These are phyloP conservation scores for Corchorus capsularis DNA, from an alignment of 345 rosid species.

Conservation along the genomic window DNA sequence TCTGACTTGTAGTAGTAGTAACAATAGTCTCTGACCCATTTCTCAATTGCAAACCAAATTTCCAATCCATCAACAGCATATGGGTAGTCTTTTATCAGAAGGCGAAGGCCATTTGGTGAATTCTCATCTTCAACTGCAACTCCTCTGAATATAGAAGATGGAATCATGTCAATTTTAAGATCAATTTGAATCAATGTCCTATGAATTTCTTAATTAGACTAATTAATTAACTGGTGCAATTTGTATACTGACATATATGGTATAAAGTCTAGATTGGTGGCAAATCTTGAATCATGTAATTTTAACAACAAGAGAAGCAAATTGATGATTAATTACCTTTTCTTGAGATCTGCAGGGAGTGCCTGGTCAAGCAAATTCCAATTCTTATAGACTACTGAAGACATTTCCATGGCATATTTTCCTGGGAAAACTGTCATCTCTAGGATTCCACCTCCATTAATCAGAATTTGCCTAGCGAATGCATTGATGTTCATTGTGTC, in stretches of 20 bases:
- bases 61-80: slow-evolving; percentile 80
- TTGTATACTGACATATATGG: too few species aligned
- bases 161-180: slow-evolving; percentile 2
- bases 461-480: slow-evolving; percentile 62
- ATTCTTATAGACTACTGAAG: slow-evolving; percentile 53
- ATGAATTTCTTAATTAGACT: too few species aligned
- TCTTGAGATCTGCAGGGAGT: slow-evolving; percentile 74
- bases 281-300: background rate
- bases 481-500: slow-evolving; percentile 90
- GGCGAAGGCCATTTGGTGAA: slow-evolving; percentile 60
- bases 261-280: background rate
- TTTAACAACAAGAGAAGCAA: background rate
- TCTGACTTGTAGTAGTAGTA: slow-evolving; percentile 56
- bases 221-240: too few species aligned
- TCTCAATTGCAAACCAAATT: slow-evolving; percentile 78
- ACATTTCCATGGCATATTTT: slow-evolving; percentile 72
- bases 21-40: slow-evolving; percentile 72
- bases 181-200: too few species aligned
- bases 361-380: slow-evolving; percentile 80
- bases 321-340: slow-evolving; percentile 42
- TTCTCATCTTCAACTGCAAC: slow-evolving; percentile 65
- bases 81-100: slow-evolving; percentile 73
- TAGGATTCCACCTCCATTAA: slow-evolving; percentile 70
- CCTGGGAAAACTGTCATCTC: slow-evolving; percentile 69
- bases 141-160: slow-evolving; percentile 47